phyloP scores from a whole-genome alignment of 768 basidiomycete species.

The Lentinula raphanica region DNA sequence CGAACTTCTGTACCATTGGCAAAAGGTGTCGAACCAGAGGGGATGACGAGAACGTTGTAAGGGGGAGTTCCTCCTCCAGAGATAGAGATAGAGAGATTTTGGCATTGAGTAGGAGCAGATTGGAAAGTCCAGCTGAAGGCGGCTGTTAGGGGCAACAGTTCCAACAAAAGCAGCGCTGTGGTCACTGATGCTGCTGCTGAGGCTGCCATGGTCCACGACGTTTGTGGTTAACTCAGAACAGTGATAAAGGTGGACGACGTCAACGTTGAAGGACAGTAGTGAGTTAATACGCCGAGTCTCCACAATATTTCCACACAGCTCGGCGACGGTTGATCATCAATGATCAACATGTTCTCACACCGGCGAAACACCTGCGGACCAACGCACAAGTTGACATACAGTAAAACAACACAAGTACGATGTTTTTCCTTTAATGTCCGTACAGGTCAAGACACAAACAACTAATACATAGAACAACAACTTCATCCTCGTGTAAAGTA shows the following conservation, averaged over 20 bases:
- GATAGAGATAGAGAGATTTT: constrained; percentile 54
- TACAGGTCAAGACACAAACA: neutral
- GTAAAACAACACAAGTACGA: too few relatives aligned
- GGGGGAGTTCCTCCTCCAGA: constrained; percentile 58
- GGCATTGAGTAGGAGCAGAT: constrained; percentile 57
- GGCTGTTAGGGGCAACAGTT: constrained; percentile 19
- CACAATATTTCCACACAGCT: neutral
- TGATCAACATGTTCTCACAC: neutral
- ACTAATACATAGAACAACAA: neutral
- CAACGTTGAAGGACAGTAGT: neutral
- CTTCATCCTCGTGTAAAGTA: constrained; percentile 74
- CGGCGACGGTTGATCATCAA: neutral
- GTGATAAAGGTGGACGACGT: neutral
- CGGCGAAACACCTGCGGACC: too few relatives aligned
- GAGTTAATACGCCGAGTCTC: too few relatives aligned
- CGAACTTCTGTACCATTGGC: constrained; percentile 60
- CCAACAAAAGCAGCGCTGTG: neutral
- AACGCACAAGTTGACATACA: too few relatives aligned
- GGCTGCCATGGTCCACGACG: neutral
- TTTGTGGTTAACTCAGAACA: neutral
- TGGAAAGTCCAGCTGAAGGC: constrained; percentile 46
- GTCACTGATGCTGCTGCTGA: neutral
- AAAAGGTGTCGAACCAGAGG: constrained; percentile 60
- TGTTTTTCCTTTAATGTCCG: too few relatives aligned
- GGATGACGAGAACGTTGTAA: constrained; percentile 62